Percentiles rank a stretch among this genome's conserved stretches.
Evolutionary conservation across 2,329 filamentous ascomycete genomes (phyloP).

Genomic region (Ambrosiella beaveri): DNA sequence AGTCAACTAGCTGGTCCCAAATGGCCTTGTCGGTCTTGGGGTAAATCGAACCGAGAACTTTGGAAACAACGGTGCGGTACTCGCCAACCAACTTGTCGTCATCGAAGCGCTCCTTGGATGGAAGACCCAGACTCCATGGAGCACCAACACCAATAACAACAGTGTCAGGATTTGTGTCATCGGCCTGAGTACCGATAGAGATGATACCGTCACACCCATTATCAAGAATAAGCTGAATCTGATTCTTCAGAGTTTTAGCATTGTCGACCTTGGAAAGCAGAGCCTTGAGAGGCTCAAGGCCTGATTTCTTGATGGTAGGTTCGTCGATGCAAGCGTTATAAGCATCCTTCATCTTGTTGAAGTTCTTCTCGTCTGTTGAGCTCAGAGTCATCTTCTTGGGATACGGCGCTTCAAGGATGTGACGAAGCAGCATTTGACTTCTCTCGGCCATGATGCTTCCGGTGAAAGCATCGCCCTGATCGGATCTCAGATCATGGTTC

Average conservation of each 20-base stretch:
- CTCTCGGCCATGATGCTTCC: slow-evolving; percentile 44
- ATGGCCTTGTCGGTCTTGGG: slow-evolving; percentile 22
- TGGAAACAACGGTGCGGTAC: slow-evolving; percentile 25
- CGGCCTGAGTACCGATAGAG: slow-evolving; percentile 22
- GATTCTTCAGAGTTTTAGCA: slow-evolving; percentile 20
- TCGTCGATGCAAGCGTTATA: slow-evolving; percentile 53
- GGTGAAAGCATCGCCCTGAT: slow-evolving; percentile 43
- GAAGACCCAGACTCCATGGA: slow-evolving; percentile 37
- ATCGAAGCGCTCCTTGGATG: slow-evolving; percentile 43
- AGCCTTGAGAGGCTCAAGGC: slow-evolving; percentile 36
- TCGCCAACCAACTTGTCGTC: slow-evolving; percentile 33
- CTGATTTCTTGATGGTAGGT: slow-evolving; percentile 34
- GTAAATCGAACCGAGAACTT: slow-evolving; percentile 19
- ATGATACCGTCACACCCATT: slow-evolving; percentile 27
- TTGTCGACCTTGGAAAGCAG: slow-evolving; percentile 34
- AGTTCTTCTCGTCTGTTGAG: slow-evolving; percentile 41
- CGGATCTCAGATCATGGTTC: slow-evolving; percentile 45
- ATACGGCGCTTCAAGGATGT: slow-evolving; percentile 44
- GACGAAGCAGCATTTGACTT: slow-evolving; percentile 39
- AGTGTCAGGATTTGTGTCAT: slow-evolving; percentile 25
- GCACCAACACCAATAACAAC: slow-evolving; percentile 25
- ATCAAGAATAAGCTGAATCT: slow-evolving; percentile 29
- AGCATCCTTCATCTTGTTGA: slow-evolving; percentile 44
- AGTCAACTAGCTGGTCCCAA: slow-evolving; percentile 29
- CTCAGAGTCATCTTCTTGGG: slow-evolving; percentile 19